Base-by-base conservation (phyloP, 2,329 filamentous ascomycete species). In the Fusarium albidum region DNA sequence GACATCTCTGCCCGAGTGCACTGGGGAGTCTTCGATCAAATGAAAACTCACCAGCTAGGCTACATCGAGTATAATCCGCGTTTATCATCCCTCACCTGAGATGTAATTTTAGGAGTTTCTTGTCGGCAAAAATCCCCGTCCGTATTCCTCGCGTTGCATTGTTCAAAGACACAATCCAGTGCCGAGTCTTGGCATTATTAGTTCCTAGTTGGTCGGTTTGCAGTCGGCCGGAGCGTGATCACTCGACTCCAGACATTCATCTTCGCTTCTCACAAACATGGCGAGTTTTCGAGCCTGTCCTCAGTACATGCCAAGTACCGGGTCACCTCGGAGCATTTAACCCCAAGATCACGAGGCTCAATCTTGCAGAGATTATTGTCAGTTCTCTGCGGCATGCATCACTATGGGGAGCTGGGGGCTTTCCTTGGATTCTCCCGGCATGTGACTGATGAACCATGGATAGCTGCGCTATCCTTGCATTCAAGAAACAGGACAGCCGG, bases 61-160 rank as follows among this genome's bases (percentile, higher is more conserved):
- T 49, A 15, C 32, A 52, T 56, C 34, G 28, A 28, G 48, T 45
- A 52, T 42, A 21, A 10, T 25, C 21, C 25, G 21, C 11, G 39
- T 40, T 49, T 17, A 49, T 53, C 49, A 40, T 18, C 18, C 39
- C 43, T 43, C 38, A 17, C 32, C 39, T 40, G 11, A 38, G 39
- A 43, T 26, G 28, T 33, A 41, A 49, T 58, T 31, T 46, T 47
- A 46, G 21, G 27, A 32, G 13, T 15, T 43, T 41, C 55, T 40
- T 52, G 31, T 47, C 12, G 44, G 17, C 44, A 47, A 47, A 14
- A 52, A 51, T 58, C 44, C 27, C 31, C 55, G n/a, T 32, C 52
- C 48, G 40, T 46, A 46, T 49, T 45, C 31, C 28, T 55, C 54
- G 47, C 45, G 52, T 49, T 45, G 40, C 39, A 31, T 40, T 25